Evolutionary conservation across 176 grass and related monocot genomes (phyloP), one percentile per base, ranked within the genome.

Genomic region (Pontederia paniculata): DNA sequence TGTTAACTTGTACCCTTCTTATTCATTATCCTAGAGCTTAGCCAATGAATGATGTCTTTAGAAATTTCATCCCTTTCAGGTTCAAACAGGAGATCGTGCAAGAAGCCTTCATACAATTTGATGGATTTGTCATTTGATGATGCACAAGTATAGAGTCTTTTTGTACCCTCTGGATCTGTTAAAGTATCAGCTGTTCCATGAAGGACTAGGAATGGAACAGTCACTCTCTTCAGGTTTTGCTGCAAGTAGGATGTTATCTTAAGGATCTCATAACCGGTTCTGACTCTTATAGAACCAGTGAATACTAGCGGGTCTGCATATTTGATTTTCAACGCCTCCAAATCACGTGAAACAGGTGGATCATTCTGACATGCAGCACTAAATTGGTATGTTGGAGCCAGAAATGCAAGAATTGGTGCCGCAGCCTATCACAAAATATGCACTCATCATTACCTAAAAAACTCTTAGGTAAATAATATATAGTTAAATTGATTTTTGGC

Each of bases 11-110:
- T 6, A 37, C 28, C 7, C 28, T 37, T 37, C 28, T 37, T 37
- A 37, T 37, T 2, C 28, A 37, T 37, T 37, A 37, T 37, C 28
- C 28, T 37, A 37, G 28, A 37, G 28, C 28, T 37, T 37, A 37
- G 7, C 89, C 89, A 94, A 10, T 44, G 44, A 21, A 94, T 88
- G 80, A 94, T 94, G 49, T 84, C 89, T 5, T 59, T 58, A 0
- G 67, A 84, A 3, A 94, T 73, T 58, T 88, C 89, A 53, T 94
- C 77, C 8, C 80, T 78, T 69, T 94, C 89, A 2, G 89, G 89
- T 71, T 94, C 89, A 1, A 94, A 94, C 17, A 94, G 78, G 58
- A 94, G 68, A 44, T 94, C 89, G 9, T 94, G 89, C 17, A 94
- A 64, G 80, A 94, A 88, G 5, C 88, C 88, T 1, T 94, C 84